Evolutionary conservation across 768 basidiomycete species (phyloP).

Genomic region (Dendrothele bispora): DNA sequence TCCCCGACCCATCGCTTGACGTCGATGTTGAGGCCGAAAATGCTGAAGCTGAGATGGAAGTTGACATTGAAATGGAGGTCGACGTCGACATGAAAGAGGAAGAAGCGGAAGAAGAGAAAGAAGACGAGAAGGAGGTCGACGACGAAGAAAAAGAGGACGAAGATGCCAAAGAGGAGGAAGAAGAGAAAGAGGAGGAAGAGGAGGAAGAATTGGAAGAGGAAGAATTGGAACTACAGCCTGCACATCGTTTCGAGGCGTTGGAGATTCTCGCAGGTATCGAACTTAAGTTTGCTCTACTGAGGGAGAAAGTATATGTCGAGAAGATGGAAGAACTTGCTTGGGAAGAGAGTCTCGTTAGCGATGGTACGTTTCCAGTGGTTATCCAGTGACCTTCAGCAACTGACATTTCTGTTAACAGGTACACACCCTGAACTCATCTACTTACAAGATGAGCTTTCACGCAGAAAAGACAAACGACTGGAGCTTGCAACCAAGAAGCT

Average conservation of each 20-base stretch:
- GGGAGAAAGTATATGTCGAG: constrained; percentile 89
- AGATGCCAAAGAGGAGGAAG: constrained; percentile 23
- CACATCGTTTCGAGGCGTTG: constrained; percentile 83
- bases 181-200: constrained; percentile 34
- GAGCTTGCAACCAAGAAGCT: constrained; percentile 78
- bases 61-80: constrained; percentile 7
- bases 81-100: constrained; percentile 3
- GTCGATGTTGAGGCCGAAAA: constrained; percentile 16
- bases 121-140: constrained; percentile 31
- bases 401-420: constrained; percentile 40
- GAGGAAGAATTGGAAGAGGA: constrained; percentile 46
- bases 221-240: constrained; percentile 75
- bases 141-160: constrained; percentile 24
- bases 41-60: constrained; percentile 4
- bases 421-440: constrained; percentile 86
- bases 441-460: constrained; percentile 75
- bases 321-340: constrained; percentile 89
- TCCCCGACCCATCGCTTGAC: constrained; percentile 7
- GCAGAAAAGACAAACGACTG: constrained; percentile 77
- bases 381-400: constrained; percentile 1
- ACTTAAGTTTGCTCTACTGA: constrained; percentile 84
- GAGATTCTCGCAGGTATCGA: constrained; percentile 89
- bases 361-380: constrained; percentile 53
- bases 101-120: constrained; percentile 27
- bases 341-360: constrained; percentile 80